Conservation (phyloP, 495 filamentous ascomycete genomes). For the Extremus antarcticus region DNA sequence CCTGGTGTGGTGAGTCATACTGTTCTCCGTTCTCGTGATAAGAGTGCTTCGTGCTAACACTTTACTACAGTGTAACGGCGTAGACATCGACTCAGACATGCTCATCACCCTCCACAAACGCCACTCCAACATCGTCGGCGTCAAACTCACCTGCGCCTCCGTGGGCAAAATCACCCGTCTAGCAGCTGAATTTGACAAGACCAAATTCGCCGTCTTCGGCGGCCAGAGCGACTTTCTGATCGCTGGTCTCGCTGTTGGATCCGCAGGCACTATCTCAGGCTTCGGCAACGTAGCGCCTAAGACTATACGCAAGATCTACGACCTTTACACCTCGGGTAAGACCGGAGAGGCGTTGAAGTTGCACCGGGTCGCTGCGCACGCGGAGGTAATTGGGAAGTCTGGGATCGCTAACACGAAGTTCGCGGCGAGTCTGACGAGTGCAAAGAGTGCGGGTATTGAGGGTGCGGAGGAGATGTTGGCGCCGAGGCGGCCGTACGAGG, state of each 20-base stretch:
- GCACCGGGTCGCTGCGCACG: slow-evolving; percentile 41
- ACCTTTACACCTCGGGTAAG: slow-evolving; percentile 40
- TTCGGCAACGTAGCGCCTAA: slow-evolving; percentile 58
- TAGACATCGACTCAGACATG: slow-evolving; percentile 55
- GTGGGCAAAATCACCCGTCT: slow-evolving; percentile 56
- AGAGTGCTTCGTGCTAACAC: not conserved
- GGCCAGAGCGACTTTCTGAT: slow-evolving; percentile 63
- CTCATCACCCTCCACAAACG: slow-evolving; percentile 42
- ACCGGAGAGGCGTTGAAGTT: slow-evolving; percentile 43
- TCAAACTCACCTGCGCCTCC: slow-evolving; percentile 59
- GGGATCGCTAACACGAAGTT: slow-evolving; percentile 59
- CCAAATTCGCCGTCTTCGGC: slow-evolving; percentile 48
- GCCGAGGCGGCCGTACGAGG: slow-evolving; percentile 49
- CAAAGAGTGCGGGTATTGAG: slow-evolving; percentile 45
- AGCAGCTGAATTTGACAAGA: slow-evolving; percentile 41
- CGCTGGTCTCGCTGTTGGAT: slow-evolving; percentile 48
- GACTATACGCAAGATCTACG: slow-evolving; percentile 42
- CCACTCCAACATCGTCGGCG: slow-evolving; percentile 48
- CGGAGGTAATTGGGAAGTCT: slow-evolving; percentile 47
- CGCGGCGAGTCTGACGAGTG: slow-evolving; percentile 46
- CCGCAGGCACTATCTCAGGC: slow-evolving; percentile 53
- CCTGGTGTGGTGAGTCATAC: slow-evolving; percentile 27
- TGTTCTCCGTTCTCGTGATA: not conserved
- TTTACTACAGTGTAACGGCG: slow-evolving; percentile 55
- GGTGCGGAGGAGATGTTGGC: slow-evolving; percentile 43